These are phyloP conservation scores for Rutstroemia sp. DNA, from an alignment of 2,329 filamentous ascomycete species.

Conservation along the genomic window DNA sequence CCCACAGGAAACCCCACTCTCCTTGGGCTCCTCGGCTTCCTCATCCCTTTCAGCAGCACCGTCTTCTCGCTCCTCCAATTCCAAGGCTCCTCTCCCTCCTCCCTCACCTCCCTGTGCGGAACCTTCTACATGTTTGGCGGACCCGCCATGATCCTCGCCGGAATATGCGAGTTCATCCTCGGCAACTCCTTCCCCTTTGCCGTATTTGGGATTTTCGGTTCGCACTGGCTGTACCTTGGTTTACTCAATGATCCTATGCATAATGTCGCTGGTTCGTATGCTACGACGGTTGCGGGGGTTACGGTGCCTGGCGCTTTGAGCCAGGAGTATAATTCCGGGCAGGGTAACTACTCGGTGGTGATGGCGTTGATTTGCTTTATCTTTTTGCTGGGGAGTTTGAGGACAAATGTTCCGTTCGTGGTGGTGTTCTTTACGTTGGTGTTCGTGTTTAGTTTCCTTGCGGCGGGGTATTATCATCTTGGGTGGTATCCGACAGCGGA, in stretches of 20 bases:
- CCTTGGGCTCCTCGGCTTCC: constrained; percentile 10
- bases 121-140: constrained; percentile 13
- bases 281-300: background rate
- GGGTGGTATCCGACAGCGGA: constrained; percentile 6
- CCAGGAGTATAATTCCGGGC: constrained; percentile 11
- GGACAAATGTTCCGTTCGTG: constrained; percentile 14
- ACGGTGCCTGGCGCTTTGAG: background rate
- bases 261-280: constrained; percentile 62
- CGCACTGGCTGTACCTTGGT: constrained; percentile 9
- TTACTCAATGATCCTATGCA: constrained; percentile 50
- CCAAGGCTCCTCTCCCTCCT: constrained; percentile 7
- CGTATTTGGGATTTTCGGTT: constrained; percentile 12
- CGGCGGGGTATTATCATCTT: constrained; percentile 9
- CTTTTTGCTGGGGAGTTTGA: constrained; percentile 9
- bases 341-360: constrained; percentile 12
- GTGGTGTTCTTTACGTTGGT: constrained; percentile 11
- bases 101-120: constrained; percentile 3
- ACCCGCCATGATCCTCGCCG: constrained; percentile 12
- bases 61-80: constrained; percentile 13
- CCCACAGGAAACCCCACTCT: constrained; percentile 1
- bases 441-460: constrained; percentile 10
- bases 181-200: constrained; percentile 14
- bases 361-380: constrained; percentile 9
- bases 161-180: constrained; percentile 14
- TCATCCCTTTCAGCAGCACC: constrained; percentile 8